These are phyloP conservation scores for Clitocybe nebularis DNA, from an alignment of 1,284 basidiomycete species.

Conservation along the genomic window DNA sequence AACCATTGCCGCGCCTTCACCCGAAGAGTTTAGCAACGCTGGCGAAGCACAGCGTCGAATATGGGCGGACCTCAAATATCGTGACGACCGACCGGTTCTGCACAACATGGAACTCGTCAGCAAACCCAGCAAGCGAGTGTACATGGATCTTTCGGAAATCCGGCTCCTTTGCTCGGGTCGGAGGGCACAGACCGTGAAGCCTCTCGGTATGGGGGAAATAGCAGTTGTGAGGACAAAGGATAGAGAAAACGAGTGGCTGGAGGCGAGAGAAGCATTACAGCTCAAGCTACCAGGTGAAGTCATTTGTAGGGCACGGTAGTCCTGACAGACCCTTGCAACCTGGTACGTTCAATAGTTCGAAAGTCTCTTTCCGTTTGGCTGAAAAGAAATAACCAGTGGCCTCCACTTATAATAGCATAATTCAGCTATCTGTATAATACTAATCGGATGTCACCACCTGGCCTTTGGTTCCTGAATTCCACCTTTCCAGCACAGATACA, in stretches of 20 bases:
- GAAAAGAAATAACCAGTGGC: too few species aligned
- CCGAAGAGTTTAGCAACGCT: slow-evolving; percentile 53
- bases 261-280: slow-evolving; percentile 68
- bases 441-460: too few species aligned
- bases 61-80: slow-evolving; percentile 90
- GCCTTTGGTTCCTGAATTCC: too few species aligned
- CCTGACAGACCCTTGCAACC: too few species aligned
- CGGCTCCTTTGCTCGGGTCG: slow-evolving; percentile 70
- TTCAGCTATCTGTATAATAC: too few species aligned
- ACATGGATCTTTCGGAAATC: slow-evolving; percentile 72
- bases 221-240: slow-evolving; percentile 72
- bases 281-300: slow-evolving; percentile 68
- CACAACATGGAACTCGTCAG: slow-evolving; percentile 70
- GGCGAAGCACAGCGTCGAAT: slow-evolving; percentile 65
- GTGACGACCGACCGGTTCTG: slow-evolving; percentile 81
- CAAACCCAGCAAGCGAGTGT: slow-evolving; percentile 71
- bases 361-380: too few species aligned
- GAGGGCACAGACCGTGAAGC: slow-evolving; percentile 66
- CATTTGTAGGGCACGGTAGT: slow-evolving; percentile 64
- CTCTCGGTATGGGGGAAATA: slow-evolving; percentile 82
- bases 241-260: slow-evolving; percentile 68
- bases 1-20: slow-evolving; percentile 63
- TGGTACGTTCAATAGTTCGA: background rate
- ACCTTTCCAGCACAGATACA: too few species aligned
- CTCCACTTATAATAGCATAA: background rate